Evolutionary conservation across 208 protist species (phyloP).

Genomic region (Trypanosoma cruzi): DNA sequence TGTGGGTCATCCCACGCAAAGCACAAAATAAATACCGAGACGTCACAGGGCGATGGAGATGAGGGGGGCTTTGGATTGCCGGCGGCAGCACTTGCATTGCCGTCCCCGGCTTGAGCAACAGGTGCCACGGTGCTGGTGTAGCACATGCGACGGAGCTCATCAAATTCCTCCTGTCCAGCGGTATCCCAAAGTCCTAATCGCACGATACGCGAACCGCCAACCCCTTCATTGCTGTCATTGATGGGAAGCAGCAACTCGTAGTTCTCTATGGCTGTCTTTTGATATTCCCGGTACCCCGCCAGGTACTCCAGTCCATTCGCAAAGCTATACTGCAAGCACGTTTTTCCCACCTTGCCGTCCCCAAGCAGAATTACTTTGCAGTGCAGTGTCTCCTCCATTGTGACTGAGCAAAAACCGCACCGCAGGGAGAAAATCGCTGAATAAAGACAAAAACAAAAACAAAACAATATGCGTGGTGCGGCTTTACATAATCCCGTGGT

Average conservation of each 20-base stretch:
- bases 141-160: constrained; percentile 88
- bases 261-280: constrained; percentile 86
- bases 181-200: constrained; percentile 79
- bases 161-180: constrained; percentile 95
- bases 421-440: background rate
- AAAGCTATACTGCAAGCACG: constrained; percentile 39
- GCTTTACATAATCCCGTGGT: no score
- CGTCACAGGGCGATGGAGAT: constrained; percentile 8
- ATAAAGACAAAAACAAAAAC: background rate
- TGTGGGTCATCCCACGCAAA: constrained; percentile 31
- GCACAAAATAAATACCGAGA: constrained; percentile 31
- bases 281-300: constrained; percentile 29
- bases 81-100: background rate
- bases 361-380: constrained; percentile 50
- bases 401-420: background rate
- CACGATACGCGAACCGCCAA: constrained; percentile 34
- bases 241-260: constrained; percentile 50
- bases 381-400: constrained; percentile 18
- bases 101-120: background rate
- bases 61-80: background rate
- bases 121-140: background rate
- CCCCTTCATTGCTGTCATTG: constrained; percentile 43
- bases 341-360: constrained; percentile 60
- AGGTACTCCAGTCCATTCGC: constrained; percentile 57
- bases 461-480: no score